phyloP scores from a whole-genome alignment of 163 green algal genomes.

The Scenedesmus sp. region DNA sequence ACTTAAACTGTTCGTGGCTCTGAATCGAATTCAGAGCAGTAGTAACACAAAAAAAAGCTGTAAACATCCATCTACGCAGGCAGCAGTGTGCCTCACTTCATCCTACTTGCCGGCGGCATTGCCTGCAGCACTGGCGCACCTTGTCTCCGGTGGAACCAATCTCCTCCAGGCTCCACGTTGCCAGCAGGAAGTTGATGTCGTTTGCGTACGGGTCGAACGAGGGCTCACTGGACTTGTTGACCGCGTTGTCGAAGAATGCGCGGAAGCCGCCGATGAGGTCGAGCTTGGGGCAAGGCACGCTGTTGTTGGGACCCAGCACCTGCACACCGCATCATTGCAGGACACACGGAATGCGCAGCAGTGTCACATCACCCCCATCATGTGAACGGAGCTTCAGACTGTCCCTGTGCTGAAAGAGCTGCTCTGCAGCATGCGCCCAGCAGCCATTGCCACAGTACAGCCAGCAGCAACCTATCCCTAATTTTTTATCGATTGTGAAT shows the following conservation, averaged over 20 bases:
- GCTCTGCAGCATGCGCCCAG: not conserved
- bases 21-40: no score
- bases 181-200: slow-evolving; percentile 52
- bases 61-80: no score
- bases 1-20: no score
- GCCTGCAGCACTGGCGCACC: not conserved
- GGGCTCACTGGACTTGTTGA: slow-evolving; percentile 21
- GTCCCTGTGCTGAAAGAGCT: slow-evolving; percentile 29
- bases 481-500: no score
- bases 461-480: no score
- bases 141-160: slow-evolving; percentile 48
- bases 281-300: slow-evolving; percentile 44
- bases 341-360: not conserved
- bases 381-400: no score
- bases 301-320: slow-evolving; percentile 20
- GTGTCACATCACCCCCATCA: not conserved
- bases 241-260: slow-evolving; percentile 30
- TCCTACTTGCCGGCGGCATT: no score
- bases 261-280: slow-evolving; percentile 32
- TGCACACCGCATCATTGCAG: not conserved
- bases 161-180: slow-evolving; percentile 44
- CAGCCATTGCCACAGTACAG: no score
- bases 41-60: no score
- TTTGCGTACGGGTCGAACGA: slow-evolving; percentile 44
- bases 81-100: no score